These are phyloP conservation scores for Gossypium lobatum DNA, from an alignment of 441 rosid genomes.

Conservation along the genomic window DNA sequence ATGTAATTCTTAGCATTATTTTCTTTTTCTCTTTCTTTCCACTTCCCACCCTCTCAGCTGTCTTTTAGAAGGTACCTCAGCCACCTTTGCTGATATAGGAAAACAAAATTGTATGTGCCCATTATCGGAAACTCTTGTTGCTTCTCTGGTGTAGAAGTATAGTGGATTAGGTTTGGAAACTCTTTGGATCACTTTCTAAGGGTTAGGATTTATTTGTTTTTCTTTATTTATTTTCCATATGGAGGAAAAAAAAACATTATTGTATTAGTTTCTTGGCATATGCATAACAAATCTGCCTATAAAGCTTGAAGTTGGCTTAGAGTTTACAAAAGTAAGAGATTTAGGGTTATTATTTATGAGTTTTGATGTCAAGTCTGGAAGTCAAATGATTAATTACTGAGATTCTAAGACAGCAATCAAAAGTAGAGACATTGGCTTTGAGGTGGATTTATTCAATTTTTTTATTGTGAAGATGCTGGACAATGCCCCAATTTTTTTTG, in stretches of 20 bases:
- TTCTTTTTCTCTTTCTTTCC: neutral
- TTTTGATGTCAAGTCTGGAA: neutral
- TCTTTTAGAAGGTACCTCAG: neutral
- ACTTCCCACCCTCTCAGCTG: neutral
- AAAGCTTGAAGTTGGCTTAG: neutral
- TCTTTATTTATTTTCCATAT: neutral
- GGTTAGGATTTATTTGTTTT: neutral
- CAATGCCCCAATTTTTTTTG: neutral
- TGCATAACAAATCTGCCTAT: neutral
- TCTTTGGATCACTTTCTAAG: neutral
- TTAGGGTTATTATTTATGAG: neutral
- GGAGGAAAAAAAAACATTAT: neutral
- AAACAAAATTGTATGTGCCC: neutral
- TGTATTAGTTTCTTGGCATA: neutral
- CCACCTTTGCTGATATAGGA: neutral
- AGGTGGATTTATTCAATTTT: neutral
- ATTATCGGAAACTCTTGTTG: neutral
- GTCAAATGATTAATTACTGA: neutral
- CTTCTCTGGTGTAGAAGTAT: neutral
- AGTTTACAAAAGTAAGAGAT: neutral
- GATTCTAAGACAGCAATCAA: slow-evolving; percentile 3
- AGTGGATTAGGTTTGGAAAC: neutral
- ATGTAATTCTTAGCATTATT: neutral
- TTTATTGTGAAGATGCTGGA: neutral
- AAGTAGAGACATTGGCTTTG: neutral